Evolutionary conservation across 352 stramenopile genomes (phyloP), one percentile per base, ranked within the genome.

Genomic region (Phytophthora hibernalis): DNA sequence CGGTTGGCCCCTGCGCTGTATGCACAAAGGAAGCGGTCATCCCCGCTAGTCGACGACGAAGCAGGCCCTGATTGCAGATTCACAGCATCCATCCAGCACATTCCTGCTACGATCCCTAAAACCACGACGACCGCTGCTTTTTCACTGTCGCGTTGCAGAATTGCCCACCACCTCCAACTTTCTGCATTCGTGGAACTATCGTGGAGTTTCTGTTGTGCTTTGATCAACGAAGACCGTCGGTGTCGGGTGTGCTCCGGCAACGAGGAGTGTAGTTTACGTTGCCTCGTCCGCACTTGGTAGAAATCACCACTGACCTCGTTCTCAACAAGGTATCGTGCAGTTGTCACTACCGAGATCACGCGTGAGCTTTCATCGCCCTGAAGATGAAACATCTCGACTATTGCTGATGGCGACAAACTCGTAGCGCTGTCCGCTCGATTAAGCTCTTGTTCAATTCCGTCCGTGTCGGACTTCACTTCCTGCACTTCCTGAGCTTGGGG

Each of bases 81-180:
- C 43, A 91, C 62, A 5, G 79, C 75, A 21, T 91, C 77, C 73
- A 88, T 82, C 83, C 83, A 90, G 67, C 80, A 83, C 47, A 92
- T 78, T 20, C 83, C 83, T 2, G 77, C 68, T 16, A 85, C 51
- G 48, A 88, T 72, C 8, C 83, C 83, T 40, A 89, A 70, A 15
- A 78, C 68, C 71, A 89, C 65, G 2, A 89, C 53, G 4, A 82
- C 63, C 0, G 83, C 24, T n/a, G 76, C 74, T 8, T 77, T 73
- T 24, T 84, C 79, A 20, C 80, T 42, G 11, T 89, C 74, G 7
- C 42, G 54, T 16, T 77, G 40, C 13, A 66, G 35, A 13, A 70
- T 57, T 0, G 38, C 15, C 53, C 49, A 74, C 20, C 59, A 81
- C 20, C 50, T 30, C 33, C 26, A 62, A 26, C 26, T 40, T 21